Conservation (phyloP, 352 stramenopile species). For the Pilasporangium apinafurcum region DNA sequence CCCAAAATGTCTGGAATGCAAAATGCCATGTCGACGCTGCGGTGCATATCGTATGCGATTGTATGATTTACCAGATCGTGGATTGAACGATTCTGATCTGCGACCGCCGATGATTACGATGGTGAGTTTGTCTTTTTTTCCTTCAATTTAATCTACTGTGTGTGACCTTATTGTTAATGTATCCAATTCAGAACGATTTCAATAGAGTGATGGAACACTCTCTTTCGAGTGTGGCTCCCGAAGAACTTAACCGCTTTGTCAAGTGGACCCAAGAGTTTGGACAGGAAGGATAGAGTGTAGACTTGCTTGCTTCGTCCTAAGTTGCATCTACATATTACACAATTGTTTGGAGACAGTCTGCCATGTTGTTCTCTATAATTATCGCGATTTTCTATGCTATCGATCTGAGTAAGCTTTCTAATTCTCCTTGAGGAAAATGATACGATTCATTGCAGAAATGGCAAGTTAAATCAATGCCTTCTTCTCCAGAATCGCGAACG, state of each 20-base stretch:
- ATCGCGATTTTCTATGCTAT: constrained; percentile 6
- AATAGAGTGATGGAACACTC: constrained; percentile 92
- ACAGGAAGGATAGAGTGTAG: constrained; percentile 89
- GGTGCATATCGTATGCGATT: constrained; percentile 78
- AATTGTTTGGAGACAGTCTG: too few relatives aligned
- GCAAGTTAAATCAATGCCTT: constrained; percentile 68
- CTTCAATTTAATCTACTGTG: not conserved
- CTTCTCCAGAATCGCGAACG: constrained; percentile 32
- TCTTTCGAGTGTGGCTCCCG: constrained; percentile 91
- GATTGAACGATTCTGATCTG: constrained; percentile 81
- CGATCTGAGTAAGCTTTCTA: constrained; percentile 27
- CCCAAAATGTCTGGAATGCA: constrained; percentile 60
- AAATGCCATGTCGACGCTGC: constrained; percentile 59
- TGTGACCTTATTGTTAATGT: not conserved
- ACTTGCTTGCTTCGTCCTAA: too few relatives aligned
- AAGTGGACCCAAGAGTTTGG: constrained; percentile 99
- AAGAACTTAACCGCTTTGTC: constrained; percentile 96
- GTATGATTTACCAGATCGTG: constrained; percentile 76
- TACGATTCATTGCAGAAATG: constrained; percentile 85
- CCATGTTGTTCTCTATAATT: too few relatives aligned
- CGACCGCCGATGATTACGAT: constrained; percentile 83
- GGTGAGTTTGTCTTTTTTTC: constrained; percentile 26
- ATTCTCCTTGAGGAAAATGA: constrained; percentile 45
- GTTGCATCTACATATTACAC: too few relatives aligned
- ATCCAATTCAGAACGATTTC: constrained; percentile 95